Evolutionary conservation across 1,139 yeast species (phyloP), one percentile per base, ranked within the genome.

Genomic region (Kurtzmaniella quercitrusa): DNA sequence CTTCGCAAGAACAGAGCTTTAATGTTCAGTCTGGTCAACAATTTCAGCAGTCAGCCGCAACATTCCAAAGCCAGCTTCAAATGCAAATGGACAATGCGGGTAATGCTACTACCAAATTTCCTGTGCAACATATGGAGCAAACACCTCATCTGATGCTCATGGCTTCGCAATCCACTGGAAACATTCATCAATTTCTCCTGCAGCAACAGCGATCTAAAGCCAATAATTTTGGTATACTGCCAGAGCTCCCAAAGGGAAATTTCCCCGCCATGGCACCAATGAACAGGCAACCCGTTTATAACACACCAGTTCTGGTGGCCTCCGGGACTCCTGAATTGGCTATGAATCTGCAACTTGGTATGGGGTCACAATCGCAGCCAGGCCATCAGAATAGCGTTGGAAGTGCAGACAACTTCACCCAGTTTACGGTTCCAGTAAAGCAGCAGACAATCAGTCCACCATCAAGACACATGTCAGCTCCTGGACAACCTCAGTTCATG

Each of bases 161-260:
- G 28, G 49, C 49, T 33, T 45, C 53, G 1, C 52, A 48, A 33
- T 51, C 56, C 2, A 48, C 51, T 5, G 50, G 48, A 2, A 50
- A 52, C 32, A 45, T 52, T 17, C 39, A 42, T 17, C 53, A 43
- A 17, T 40, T 44, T 39, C 44, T 42, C 12, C 38, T 34, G 11
- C 40, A 38, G 12, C 38, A 33, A 15, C 34, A 30, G 8, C 18
- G 34, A 4, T 12, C 11, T 8, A 40, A 32, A 28, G 11, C 23
- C 3, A 15, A 20, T 7, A 18, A 20, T 17, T 12, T 26, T 11
- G 40, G 20, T 8, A 33, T 38, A 19, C 16, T 32, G n/a, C 39
- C 42, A 14, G 33, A 23, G 16, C 20, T 38, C n/a, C 15, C 22
- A 12, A 38, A 26, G 22, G 36, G 21, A 16, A 33, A 39, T 36